Percentiles rank a stretch among this genome's conserved stretches.
Conservation (phyloP, 306 rosid species). For the Prinsepia uniflora region DNA sequence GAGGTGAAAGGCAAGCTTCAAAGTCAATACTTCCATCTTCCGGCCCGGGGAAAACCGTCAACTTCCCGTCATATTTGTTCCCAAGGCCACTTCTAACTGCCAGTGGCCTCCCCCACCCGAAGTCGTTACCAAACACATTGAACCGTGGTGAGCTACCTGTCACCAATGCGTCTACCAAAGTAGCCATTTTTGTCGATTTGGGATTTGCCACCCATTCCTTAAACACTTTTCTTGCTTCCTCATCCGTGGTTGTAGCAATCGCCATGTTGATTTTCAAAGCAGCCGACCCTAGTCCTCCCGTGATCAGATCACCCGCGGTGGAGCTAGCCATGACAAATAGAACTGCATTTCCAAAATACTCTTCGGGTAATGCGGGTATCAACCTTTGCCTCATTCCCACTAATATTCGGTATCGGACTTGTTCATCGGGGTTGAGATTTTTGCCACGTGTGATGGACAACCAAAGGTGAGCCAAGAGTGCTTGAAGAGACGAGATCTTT, state of each 20-base stretch:
- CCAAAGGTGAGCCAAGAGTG: constrained; percentile 41
- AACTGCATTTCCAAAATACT: constrained; percentile 32
- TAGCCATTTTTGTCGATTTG: accelerated
- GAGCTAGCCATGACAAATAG: neutral
- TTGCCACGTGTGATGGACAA: constrained; percentile 14
- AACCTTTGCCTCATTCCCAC: constrained; percentile 23
- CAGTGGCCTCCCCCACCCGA: constrained; percentile 42
- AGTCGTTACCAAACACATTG: constrained; percentile 39
- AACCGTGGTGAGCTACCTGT: constrained; percentile 39
- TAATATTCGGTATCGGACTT: neutral
- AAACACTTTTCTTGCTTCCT: neutral
- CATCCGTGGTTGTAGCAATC: constrained; percentile 20
- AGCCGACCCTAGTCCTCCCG: constrained; percentile 27
- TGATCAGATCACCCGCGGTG: constrained; percentile 32
- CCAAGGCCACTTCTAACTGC: constrained; percentile 33
- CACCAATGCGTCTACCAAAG: neutral
- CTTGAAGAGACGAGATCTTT: constrained; percentile 48
- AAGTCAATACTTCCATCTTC: constrained; percentile 39
- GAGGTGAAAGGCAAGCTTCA: constrained; percentile 28
- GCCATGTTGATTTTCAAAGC: constrained; percentile 36
- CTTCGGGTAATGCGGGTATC: constrained; percentile 23
- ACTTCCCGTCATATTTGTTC: constrained; percentile 26
- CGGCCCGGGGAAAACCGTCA: constrained; percentile 24
- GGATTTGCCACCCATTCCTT: constrained; percentile 34
- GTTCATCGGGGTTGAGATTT: constrained; percentile 5